phyloP scores from a whole-genome alignment of 176 grass and related monocot genomes.

The Juncus inflexus region DNA sequence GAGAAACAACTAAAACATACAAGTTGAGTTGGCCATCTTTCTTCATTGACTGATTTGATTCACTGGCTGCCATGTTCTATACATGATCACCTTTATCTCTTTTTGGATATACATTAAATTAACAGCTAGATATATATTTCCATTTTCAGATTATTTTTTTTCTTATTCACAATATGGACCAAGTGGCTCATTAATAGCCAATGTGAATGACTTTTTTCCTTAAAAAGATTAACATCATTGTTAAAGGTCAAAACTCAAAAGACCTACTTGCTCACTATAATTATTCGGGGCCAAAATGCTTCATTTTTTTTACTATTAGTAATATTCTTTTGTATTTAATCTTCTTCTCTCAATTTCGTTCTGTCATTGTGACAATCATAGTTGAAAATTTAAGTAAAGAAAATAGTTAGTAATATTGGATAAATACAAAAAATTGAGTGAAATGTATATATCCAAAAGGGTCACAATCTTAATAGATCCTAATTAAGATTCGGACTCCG shows the following conservation, averaged over 20 bases:
- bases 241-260: too few relatives aligned
- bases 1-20: too few relatives aligned
- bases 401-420: too few relatives aligned
- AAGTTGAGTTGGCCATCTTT: neutral
- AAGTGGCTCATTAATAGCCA: neutral
- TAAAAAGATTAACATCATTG: too few relatives aligned
- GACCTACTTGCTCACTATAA: too few relatives aligned
- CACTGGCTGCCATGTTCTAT: conserved; percentile 26
- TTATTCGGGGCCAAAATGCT: too few relatives aligned
- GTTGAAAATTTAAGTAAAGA: too few relatives aligned
- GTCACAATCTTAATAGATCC: neutral
- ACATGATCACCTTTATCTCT: neutral
- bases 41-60: conserved; percentile 8
- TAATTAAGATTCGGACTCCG: conserved; percentile 5
- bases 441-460: neutral
- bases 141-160: conserved; percentile 10
- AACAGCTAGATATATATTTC: conserved; percentile 6
- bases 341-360: too few relatives aligned
- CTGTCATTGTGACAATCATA: too few relatives aligned
- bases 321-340: too few relatives aligned
- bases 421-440: neutral
- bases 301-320: too few relatives aligned
- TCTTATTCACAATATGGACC: neutral
- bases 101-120: neutral
- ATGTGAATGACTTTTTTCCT: too few relatives aligned